These are phyloP conservation scores for Eucalyptus curtisii DNA, from an alignment of 345 rosid species.

Conservation along the genomic window DNA sequence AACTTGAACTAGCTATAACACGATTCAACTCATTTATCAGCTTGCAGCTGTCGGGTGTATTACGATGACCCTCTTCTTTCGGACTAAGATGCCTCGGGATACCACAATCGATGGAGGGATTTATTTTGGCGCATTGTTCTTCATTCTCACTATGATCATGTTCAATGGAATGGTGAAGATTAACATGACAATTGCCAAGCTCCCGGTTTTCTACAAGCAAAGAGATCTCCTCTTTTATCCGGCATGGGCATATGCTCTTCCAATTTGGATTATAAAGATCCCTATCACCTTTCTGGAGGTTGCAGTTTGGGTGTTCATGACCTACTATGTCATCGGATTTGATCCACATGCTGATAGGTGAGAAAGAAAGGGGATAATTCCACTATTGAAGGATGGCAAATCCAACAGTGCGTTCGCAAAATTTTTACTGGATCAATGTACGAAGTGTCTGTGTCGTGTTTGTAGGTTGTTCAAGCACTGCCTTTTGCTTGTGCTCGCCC, in stretches of 20 bases:
- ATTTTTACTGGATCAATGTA: not conserved
- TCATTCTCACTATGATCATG: conserved; percentile 2
- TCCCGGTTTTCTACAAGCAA: conserved; percentile 43
- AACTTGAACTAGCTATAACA: not conserved
- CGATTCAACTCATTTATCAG: not conserved
- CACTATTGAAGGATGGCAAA: not conserved
- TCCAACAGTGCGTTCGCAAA: not conserved
- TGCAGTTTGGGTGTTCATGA: conserved; percentile 16
- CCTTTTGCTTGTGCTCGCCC: conserved; percentile 11
- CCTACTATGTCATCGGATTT: conserved; percentile 33
- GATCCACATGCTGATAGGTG: conserved; percentile 34
- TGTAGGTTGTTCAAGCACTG: conserved; percentile 31
- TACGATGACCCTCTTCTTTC: conserved; percentile 23
- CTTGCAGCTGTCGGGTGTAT: conserved; percentile 3
- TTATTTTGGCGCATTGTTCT: conserved; percentile 25
- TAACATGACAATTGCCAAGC: conserved; percentile 23
- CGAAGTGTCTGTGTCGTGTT: not conserved
- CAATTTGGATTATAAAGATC: conserved; percentile 28
- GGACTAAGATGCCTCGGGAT: conserved; percentile 14
- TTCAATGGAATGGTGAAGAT: conserved; percentile 19
- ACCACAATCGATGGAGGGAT: conserved; percentile 3
- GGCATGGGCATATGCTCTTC: conserved; percentile 31
- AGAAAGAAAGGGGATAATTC: not conserved
- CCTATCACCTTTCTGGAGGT: conserved; percentile 25
- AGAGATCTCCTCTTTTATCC: conserved; percentile 33